These are phyloP conservation scores for Fraxinus sp. DNA, from an alignment of 305 asterid species.

Conservation along the genomic window DNA sequence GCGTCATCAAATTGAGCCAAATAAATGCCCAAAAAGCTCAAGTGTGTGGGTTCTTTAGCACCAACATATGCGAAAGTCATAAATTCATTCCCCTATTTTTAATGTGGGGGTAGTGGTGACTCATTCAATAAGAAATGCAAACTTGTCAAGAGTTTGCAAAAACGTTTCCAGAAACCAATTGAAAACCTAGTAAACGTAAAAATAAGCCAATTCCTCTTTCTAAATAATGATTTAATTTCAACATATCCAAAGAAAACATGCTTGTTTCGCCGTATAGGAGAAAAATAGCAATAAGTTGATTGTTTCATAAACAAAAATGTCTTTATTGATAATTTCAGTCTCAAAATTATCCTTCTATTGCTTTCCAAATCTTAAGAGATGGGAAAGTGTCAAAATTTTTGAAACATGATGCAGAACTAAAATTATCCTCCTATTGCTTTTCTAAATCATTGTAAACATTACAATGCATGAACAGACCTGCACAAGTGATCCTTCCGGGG, in stretches of 20 bases:
- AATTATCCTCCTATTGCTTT: background rate
- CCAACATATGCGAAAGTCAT: background rate
- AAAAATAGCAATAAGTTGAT: background rate
- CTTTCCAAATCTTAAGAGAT: background rate
- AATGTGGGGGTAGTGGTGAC: background rate
- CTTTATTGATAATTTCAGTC: background rate
- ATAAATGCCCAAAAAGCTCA: background rate
- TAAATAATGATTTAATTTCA: background rate
- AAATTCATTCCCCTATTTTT: background rate
- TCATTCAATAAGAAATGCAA: background rate
- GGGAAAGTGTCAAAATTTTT: background rate
- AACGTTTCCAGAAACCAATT: background rate
- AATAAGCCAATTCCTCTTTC: background rate
- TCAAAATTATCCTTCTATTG: background rate
- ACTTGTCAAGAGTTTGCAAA: background rate
- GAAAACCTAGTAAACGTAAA: background rate
- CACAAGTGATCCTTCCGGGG: conserved; percentile 98
- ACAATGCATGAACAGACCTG: conserved; percentile 59
- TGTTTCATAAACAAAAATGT: background rate
- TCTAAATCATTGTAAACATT: background rate
- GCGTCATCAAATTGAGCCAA: background rate
- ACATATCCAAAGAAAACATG: background rate
- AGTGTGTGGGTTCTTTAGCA: background rate
- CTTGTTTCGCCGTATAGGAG: background rate
- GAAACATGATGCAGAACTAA: background rate